These are phyloP conservation scores for Schwanniomyces vanrijiae DNA, from an alignment of 805 yeast species.

Conservation along the genomic window DNA sequence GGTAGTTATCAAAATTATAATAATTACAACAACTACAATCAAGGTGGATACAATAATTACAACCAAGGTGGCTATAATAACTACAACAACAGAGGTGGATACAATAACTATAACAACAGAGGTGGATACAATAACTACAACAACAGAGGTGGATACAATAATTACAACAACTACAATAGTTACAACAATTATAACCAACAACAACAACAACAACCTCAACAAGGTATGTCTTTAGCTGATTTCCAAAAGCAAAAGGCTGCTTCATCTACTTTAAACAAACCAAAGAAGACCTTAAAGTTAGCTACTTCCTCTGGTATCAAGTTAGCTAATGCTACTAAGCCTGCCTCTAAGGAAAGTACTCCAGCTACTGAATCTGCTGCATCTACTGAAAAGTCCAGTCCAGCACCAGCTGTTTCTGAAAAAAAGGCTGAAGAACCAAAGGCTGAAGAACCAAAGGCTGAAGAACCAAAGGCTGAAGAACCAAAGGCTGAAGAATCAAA, in stretches of 20 bases:
- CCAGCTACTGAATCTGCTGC: slow-evolving; percentile 19
- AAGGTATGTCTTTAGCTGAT: slow-evolving; percentile 73
- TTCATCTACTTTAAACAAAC: slow-evolving; percentile 44
- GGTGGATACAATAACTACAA: slow-evolving; percentile 17
- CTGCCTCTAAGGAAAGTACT: slow-evolving; percentile 26
- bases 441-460: slow-evolving; percentile 13
- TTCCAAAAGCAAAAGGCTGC: slow-evolving; percentile 68
- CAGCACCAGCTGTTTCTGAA: slow-evolving; percentile 18
- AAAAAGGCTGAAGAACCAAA: neutral
- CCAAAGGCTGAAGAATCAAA: slow-evolving; percentile 11
- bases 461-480: slow-evolving; percentile 10
- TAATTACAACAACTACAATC: slow-evolving; percentile 11
- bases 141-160: slow-evolving; percentile 12
- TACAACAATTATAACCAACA: slow-evolving; percentile 20
- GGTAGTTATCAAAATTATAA: slow-evolving; percentile 21
- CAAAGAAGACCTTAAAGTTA: slow-evolving; percentile 68
- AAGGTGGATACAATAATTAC: slow-evolving; percentile 25
- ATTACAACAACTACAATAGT: slow-evolving; percentile 14
- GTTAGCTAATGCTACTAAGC: slow-evolving; percentile 52
- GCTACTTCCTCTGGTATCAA: slow-evolving; percentile 66
- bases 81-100: slow-evolving; percentile 17
- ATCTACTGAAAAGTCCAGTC: slow-evolving; percentile 8
- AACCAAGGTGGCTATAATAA: slow-evolving; percentile 20
- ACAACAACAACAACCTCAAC: slow-evolving; percentile 23
- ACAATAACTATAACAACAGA: slow-evolving; percentile 15